These are phyloP conservation scores for Solanum tarijense DNA, from an alignment of 257 asterid genomes.

Conservation along the genomic window DNA sequence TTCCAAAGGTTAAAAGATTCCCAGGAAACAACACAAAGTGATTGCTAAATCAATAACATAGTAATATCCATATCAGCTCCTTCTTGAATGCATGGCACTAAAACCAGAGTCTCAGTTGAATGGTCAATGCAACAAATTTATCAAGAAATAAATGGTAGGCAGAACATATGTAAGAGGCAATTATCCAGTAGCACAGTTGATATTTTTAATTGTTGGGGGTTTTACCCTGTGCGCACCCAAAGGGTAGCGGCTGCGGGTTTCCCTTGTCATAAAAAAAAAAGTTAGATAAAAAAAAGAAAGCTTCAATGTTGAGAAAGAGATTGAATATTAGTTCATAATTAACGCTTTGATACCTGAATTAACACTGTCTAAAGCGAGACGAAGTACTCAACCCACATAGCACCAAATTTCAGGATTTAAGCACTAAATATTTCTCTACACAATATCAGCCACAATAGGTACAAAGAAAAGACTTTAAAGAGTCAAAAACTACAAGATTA, in stretches of 20 bases:
- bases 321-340: not conserved
- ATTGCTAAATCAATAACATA: not conserved
- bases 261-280: no score
- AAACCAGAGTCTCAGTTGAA: not conserved
- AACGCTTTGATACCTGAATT: not conserved
- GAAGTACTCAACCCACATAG: not conserved
- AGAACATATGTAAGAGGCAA: not conserved
- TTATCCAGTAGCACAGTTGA: not conserved
- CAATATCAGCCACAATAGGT: not conserved
- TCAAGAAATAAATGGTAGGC: not conserved
- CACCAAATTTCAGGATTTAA: not conserved
- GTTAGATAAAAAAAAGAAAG: not conserved
- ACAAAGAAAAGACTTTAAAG: not conserved
- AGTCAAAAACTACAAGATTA: not conserved
- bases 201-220: not conserved
- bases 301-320: not conserved
- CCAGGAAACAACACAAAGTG: not conserved
- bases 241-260: no score
- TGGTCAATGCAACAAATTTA: not conserved
- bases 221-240: no score
- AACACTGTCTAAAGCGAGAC: not conserved
- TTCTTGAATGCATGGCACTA: not conserved
- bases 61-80: not conserved
- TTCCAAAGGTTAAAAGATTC: not conserved
- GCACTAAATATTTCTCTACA: not conserved